These are phyloP conservation scores for Herpotrichia juniperi DNA, from an alignment of 2,329 filamentous ascomycete genomes.

Conservation along the genomic window DNA sequence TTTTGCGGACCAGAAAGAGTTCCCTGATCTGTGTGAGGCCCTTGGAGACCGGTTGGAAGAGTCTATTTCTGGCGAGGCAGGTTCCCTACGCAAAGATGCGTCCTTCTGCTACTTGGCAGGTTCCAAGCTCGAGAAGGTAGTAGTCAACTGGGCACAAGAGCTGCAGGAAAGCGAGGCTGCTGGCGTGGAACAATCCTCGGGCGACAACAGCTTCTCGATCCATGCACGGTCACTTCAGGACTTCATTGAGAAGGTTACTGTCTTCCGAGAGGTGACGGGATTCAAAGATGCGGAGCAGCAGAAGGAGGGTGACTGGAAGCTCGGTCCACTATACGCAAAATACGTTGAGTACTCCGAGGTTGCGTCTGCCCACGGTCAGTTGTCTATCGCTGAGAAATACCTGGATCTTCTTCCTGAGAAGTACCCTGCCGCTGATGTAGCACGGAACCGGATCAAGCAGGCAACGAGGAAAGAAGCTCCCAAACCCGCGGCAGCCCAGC, in stretches of 20 bases:
- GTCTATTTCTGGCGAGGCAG: constrained; percentile 58
- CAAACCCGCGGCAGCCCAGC: constrained; percentile 47
- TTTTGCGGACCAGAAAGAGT: constrained; percentile 88
- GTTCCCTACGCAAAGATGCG: constrained; percentile 75
- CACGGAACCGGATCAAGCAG: constrained; percentile 81
- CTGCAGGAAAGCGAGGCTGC: constrained; percentile 82
- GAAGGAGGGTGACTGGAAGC: constrained; percentile 83
- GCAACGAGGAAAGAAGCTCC: constrained; percentile 71
- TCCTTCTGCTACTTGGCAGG: constrained; percentile 96
- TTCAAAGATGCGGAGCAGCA: constrained; percentile 80
- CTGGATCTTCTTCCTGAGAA: constrained; percentile 81
- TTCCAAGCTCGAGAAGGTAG: constrained; percentile 96
- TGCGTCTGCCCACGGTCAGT: constrained; percentile 84
- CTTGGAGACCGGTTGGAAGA: constrained; percentile 91
- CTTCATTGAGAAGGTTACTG: constrained; percentile 97
- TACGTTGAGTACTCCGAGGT: constrained; percentile 98
- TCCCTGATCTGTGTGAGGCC: constrained; percentile 92
- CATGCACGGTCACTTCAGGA: constrained; percentile 87
- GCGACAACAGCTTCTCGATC: constrained; percentile 86
- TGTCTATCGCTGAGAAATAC: constrained; percentile 88
- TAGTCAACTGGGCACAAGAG: constrained; percentile 90
- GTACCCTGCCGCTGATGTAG: constrained; percentile 86
- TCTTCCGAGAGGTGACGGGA: constrained; percentile 93
- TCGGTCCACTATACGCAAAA: constrained; percentile 86
- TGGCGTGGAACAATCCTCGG: constrained; percentile 69